A percentile compares a stretch with the other conserved stretches of the same genome.
Conservation (phyloP, 192 early-diverging fungal species). For the Borealophlyctis nickersoniae region DNA sequence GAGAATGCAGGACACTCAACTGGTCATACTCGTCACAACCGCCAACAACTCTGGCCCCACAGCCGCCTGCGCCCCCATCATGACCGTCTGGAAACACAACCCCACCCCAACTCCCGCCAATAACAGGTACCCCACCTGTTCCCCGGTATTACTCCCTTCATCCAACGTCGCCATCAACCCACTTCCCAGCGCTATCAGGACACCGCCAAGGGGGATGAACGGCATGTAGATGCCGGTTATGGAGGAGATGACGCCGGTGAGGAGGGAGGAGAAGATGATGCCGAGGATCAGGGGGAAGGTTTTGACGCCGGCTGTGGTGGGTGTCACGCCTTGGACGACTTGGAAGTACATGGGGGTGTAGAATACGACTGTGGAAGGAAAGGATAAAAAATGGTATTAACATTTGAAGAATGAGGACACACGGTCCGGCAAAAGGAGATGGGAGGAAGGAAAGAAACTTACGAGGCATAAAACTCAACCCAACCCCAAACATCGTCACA, state of each 20-base stretch:
- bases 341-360: slow-evolving; percentile 63
- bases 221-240: slow-evolving; percentile 56
- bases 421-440: not conserved
- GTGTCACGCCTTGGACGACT: slow-evolving; percentile 67
- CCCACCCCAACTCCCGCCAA: slow-evolving; percentile 71
- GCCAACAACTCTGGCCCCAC: slow-evolving; percentile 67
- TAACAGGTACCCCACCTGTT: slow-evolving; percentile 61
- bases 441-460: slow-evolving; percentile 52
- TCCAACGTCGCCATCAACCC: slow-evolving; percentile 62
- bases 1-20: slow-evolving; percentile 43
- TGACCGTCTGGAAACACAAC: slow-evolving; percentile 61
- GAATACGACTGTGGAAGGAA: slow-evolving; percentile 17
- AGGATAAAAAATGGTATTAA: slow-evolving; percentile 12
- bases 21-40: slow-evolving; percentile 52
- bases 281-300: slow-evolving; percentile 65
- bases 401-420: slow-evolving; percentile 5
- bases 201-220: slow-evolving; percentile 54
- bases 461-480: slow-evolving; percentile 35
- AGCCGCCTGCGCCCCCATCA: slow-evolving; percentile 67
- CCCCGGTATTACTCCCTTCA: slow-evolving; percentile 40
- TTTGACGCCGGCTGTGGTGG: slow-evolving; percentile 68
- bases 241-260: slow-evolving; percentile 55
- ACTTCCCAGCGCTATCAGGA: slow-evolving; percentile 41
- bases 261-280: slow-evolving; percentile 54
- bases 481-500: slow-evolving; percentile 31